phyloP scores from a whole-genome alignment of 331 rosid species.

The Rosa hybrid region DNA sequence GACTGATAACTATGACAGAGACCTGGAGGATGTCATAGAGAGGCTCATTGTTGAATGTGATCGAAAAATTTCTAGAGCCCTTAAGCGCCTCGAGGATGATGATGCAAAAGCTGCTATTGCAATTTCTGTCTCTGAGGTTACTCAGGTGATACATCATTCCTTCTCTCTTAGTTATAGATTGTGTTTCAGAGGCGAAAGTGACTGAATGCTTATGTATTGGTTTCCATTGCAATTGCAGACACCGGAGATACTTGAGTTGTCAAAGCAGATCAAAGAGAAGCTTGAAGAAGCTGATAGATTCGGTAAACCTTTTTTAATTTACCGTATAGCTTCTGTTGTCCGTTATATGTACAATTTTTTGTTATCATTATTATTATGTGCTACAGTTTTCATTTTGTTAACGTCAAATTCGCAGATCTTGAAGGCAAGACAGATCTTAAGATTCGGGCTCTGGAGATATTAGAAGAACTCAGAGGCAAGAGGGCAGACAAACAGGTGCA shows the following conservation, averaged over 20 bases:
- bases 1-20: slow-evolving; percentile 79
- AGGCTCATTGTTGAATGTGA: slow-evolving; percentile 97
- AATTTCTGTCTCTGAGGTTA: slow-evolving; percentile 93
- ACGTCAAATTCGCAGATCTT: slow-evolving; percentile 59
- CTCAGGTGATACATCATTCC: slow-evolving; percentile 53
- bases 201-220: background rate
- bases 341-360: background rate
- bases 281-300: slow-evolving; percentile 88
- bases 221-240: slow-evolving; percentile 56
- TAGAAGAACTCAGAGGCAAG: slow-evolving; percentile 85
- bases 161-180: background rate
- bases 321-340: background rate
- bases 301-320: slow-evolving; percentile 47
- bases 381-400: background rate
- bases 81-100: slow-evolving; percentile 97
- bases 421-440: slow-evolving; percentile 95
- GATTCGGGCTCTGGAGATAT: slow-evolving; percentile 85
- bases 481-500: slow-evolving; percentile 96
- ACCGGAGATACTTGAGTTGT: slow-evolving; percentile 75
- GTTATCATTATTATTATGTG: background rate
- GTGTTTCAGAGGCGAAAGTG: background rate
- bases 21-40: slow-evolving; percentile 93
- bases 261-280: slow-evolving; percentile 82
- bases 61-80: slow-evolving; percentile 88
- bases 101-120: slow-evolving; percentile 99